Evolutionary conservation across 805 yeast species (phyloP), one percentile per base, ranked within the genome.

Genomic region (Spathaspora sp.): DNA sequence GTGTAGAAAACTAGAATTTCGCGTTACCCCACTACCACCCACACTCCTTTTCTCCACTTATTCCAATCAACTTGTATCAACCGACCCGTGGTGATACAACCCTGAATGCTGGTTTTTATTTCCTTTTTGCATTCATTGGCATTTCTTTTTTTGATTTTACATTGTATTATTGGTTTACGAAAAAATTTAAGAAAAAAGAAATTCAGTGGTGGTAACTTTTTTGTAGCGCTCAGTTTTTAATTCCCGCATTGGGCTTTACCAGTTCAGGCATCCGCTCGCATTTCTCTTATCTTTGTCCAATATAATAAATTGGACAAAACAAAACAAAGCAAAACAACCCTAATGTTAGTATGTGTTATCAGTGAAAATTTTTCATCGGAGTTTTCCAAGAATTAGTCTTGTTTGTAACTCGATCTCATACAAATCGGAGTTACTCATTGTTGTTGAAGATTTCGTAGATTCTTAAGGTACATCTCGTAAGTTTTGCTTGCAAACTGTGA

Each of bases 71-170:
- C n/a, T n/a, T 7, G 40, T 11, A 11, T 10, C 35, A 31, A 35
- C 26, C 32, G n/a, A n/a, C n/a, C n/a, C n/a, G n/a, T n/a, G n/a
- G n/a, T n/a, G n/a, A n/a, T n/a, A n/a, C n/a, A n/a, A n/a, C n/a
- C 16, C 8, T 29, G 32, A 38, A 9, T 40, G 42, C 38, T 32
- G 31, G 42, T 47, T 39, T 47, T 12, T 42, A 23, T 42, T 32
- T 40, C 43, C 35, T 28, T 44, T 38, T 38, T 8, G 28, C 29
- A 31, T 42, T 46, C 39, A 7, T 47, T 44, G 38, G 12, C 14
- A 46, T 50, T 46, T 35, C 47, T 44, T n/a, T 29, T 28, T 28
- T 23, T n/a, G n/a, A 23, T 44, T 44, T 23, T 28, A 23, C 18
- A 23, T 23, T 23, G 6, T 23, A 4, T 23, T 45, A 31, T 31